phyloP scores from a whole-genome alignment of 2,329 filamentous ascomycete genomes.

The Zymoseptoria tritici region DNA sequence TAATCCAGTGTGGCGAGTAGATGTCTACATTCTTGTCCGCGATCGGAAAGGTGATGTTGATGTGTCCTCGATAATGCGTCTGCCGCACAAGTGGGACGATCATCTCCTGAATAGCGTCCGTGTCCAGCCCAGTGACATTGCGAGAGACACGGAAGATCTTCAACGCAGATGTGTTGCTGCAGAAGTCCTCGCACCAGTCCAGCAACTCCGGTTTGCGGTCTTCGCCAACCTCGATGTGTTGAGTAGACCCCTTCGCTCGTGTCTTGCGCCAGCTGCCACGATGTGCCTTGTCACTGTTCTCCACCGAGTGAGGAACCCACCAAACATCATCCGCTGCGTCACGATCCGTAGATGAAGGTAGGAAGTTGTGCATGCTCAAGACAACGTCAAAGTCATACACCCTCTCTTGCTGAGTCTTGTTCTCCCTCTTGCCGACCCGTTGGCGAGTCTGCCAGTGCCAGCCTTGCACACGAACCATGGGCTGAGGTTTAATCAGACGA shows the following conservation, averaged over 20 bases:
- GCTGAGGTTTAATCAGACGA: slow-evolving; percentile 15
- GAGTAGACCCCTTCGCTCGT: slow-evolving; percentile 41
- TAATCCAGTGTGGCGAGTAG: slow-evolving; percentile 56
- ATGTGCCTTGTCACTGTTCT: slow-evolving; percentile 53
- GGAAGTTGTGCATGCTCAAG: slow-evolving; percentile 16
- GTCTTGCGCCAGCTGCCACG: slow-evolving; percentile 57
- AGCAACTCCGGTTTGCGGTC: slow-evolving; percentile 35
- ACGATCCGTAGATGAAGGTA: slow-evolving; percentile 6
- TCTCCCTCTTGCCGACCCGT: slow-evolving; percentile 11
- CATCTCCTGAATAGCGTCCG: slow-evolving; percentile 43
- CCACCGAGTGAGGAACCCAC: slow-evolving; percentile 38
- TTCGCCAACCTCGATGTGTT: slow-evolving; percentile 40
- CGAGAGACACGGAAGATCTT: slow-evolving; percentile 43
- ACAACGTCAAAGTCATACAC: slow-evolving; percentile 23
- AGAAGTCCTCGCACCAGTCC: slow-evolving; percentile 65
- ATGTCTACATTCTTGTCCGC: slow-evolving; percentile 52
- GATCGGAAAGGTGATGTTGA: slow-evolving; percentile 53
- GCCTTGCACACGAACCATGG: slow-evolving; percentile 20
- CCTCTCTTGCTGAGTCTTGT: slow-evolving; percentile 24
- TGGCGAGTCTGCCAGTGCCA: slow-evolving; percentile 20
- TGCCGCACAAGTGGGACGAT: slow-evolving; percentile 52
- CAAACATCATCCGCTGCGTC: slow-evolving; percentile 7
- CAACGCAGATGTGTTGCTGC: slow-evolving; percentile 49
- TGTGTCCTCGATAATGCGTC: slow-evolving; percentile 60
- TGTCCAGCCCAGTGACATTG: slow-evolving; percentile 55